phyloP scores from a whole-genome alignment of 148 eudicot genomes.

The Nepenthes gracilis region DNA sequence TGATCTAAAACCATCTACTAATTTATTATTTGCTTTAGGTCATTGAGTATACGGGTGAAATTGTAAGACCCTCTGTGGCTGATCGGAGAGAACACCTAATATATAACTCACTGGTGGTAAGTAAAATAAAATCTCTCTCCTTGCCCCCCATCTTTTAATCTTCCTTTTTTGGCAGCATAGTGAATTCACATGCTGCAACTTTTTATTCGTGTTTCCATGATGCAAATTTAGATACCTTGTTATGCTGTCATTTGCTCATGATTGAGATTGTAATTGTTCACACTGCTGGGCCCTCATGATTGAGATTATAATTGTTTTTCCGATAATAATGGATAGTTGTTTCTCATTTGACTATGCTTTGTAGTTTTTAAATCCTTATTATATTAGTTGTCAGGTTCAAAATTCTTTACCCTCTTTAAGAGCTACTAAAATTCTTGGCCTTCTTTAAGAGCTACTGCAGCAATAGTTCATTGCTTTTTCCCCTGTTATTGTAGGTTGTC shows the following conservation, averaged over 20 bases:
- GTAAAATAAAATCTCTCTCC: conserved; percentile 9
- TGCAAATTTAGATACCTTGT: not conserved
- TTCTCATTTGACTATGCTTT: no score
- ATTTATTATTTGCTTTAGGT: conserved; percentile 32
- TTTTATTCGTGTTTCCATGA: not conserved
- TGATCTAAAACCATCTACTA: not conserved
- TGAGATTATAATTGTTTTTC: no score
- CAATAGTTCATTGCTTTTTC: not conserved
- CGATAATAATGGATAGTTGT: no score
- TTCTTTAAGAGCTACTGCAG: no score
- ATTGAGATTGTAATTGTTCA: no score
- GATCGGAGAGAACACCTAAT: conserved; percentile 86
- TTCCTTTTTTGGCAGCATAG: no score
- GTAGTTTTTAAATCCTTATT: no score
- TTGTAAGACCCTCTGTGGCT: conserved; percentile 84
- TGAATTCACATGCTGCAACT: not conserved
- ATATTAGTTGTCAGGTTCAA: no score
- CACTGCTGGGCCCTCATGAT: no score
- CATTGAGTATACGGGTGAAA: conserved; percentile 88
- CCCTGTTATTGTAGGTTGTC: not conserved
- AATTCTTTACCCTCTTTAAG: no score
- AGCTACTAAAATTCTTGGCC: no score
- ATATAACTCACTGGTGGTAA: conserved; percentile 91
- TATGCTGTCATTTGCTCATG: not conserved
- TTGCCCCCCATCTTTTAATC: no score